phyloP scores from a whole-genome alignment of 2,329 filamentous ascomycete genomes.

The Trichophyton simii region DNA sequence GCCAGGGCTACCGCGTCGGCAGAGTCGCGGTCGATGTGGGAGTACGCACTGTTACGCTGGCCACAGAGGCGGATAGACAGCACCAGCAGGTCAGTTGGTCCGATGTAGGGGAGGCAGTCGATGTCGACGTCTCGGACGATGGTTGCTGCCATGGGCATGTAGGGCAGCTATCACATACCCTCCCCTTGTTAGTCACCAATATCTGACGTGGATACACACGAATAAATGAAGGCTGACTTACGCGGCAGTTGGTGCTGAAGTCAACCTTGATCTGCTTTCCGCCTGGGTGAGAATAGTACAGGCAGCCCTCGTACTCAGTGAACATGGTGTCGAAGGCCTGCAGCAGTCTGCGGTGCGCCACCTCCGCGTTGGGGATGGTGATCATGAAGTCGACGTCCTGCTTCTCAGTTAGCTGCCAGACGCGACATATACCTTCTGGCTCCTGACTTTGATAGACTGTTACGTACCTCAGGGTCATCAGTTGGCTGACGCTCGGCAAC shows the following conservation, averaged over 20 bases:
- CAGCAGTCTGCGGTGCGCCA: slow-evolving; percentile 6
- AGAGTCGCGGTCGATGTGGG: not conserved
- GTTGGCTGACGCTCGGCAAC: not conserved
- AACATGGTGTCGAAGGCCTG: slow-evolving; percentile 3
- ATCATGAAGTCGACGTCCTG: slow-evolving; percentile 10
- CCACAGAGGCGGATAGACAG: slow-evolving; percentile 9
- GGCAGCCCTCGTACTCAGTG: not conserved
- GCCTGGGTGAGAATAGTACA: slow-evolving; percentile 3
- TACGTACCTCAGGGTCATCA: not conserved
- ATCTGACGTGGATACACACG: not conserved
- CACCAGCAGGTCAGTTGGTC: slow-evolving; percentile 6
- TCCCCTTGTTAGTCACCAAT: not conserved
- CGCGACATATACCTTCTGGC: not conserved
- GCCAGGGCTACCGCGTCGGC: not conserved
- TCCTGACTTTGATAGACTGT: too few relatives aligned
- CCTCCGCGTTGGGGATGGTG: slow-evolving; percentile 5
- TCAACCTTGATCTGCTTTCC: slow-evolving; percentile 8
- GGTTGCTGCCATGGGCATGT: slow-evolving; percentile 5
- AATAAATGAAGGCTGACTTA: not conserved
- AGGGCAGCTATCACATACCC: slow-evolving; percentile 3
- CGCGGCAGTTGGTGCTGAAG: slow-evolving; percentile 10
- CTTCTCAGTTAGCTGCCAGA: not conserved
- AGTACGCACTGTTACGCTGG: not conserved
- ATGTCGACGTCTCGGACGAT: not conserved
- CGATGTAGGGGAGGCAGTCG: slow-evolving; percentile 7